These are phyloP conservation scores for Cadophora luteo-olivacea DNA, from an alignment of 2,329 filamentous ascomycete species.

Conservation along the genomic window DNA sequence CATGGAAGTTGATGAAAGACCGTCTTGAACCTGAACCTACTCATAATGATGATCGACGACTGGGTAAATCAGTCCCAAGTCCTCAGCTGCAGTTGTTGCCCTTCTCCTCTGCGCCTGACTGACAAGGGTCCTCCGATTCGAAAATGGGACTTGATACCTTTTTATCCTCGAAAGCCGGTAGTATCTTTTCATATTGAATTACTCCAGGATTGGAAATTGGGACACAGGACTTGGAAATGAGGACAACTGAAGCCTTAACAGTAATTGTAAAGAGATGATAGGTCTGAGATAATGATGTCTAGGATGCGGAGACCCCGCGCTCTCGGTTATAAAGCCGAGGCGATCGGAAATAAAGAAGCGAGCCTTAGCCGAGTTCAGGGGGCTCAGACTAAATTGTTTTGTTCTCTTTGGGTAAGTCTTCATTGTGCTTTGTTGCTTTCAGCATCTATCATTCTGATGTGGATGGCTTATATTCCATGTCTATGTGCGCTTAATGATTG, in stretches of 20 bases:
- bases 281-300: slow-evolving; percentile 9
- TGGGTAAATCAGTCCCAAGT: slow-evolving; percentile 25
- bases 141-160: not conserved
- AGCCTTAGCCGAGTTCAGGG: slow-evolving; percentile 10
- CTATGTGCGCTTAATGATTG: not conserved
- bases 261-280: not conserved
- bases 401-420: not conserved
- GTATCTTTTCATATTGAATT: not conserved
- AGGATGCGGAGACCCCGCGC: not conserved
- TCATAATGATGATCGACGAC: slow-evolving; percentile 40
- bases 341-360: slow-evolving; percentile 14
- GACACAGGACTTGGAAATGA: not conserved
- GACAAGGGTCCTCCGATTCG: slow-evolving; percentile 15
- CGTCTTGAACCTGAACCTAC: slow-evolving; percentile 19
- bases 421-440: not conserved
- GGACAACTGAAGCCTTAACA: not conserved
- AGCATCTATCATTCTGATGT: not conserved
- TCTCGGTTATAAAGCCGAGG: slow-evolving; percentile 15
- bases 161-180: not conserved
- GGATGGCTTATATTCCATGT: not conserved
- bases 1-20: not conserved
- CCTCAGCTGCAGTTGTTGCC: slow-evolving; percentile 23
- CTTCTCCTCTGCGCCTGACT: slow-evolving; percentile 38
- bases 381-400: not conserved
- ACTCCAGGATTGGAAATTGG: not conserved